Base-by-base conservation (phyloP, 768 basidiomycete genomes). In the Dictyophora rubrovolvata region DNA sequence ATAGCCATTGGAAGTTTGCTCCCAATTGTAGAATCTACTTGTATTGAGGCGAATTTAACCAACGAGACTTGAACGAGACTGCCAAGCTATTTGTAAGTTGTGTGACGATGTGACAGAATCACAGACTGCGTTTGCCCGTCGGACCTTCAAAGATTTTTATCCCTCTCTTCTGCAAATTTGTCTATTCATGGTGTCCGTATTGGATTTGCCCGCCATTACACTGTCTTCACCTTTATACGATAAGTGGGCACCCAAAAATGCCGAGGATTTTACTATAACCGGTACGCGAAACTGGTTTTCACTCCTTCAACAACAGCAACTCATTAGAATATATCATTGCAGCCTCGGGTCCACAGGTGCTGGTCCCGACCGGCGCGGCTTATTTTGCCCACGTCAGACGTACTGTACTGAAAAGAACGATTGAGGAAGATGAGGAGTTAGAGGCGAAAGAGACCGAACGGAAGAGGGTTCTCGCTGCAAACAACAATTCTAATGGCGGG, bases 321-420 rank as follows among this genome's bases (percentile, higher is more conserved):
- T 47, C 48, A 56, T 20, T 59, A 64, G 10, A 37, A 59, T 16
- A 46, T 50, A 17, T 54, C 4, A 59, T 60, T 52, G 37, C 64
- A 70, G 74, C 77, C 20, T 71, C 77, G 36, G 73, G 74, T 42
- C 70, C 74, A 50, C 73, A 79, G 37, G 77, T 69, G 63, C 72
- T 97, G 50, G 81, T 95, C 55, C 89, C 93, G 22, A 89, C 87
- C 33, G 96, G 96, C 28, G 82, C 86, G 21, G 91, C 92, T 2
- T 96, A 89, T 73, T 79, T 93, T 57, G 85, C 84, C 46, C 85
- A 93, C 62, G 84, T 91, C 23, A 84, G 84, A 55, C 81, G 95
- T 48, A 76, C 84, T 1, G 70, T 89, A 16, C 79, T 93, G 65
- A 79, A 84, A 55, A 79, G 89, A 62, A 81, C 91, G 1, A 94